phyloP scores from a whole-genome alignment of 2,329 filamentous ascomycete species.

The Talaromyces albobiverticillius region DNA sequence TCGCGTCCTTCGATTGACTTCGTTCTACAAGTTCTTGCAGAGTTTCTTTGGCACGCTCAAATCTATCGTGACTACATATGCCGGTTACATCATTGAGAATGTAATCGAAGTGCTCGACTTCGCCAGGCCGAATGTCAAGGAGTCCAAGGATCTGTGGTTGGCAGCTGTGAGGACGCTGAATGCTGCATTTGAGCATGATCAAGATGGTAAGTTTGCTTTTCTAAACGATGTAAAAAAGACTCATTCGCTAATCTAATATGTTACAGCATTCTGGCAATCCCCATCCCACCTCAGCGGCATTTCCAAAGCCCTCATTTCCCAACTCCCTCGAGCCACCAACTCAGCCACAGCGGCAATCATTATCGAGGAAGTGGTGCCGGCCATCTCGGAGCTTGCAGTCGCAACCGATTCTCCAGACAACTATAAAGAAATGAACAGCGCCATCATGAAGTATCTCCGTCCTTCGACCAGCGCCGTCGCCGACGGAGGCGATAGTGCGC shows the following conservation, averaged over 20 bases:
- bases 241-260: conserved; percentile 16
- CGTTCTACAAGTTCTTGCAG: conserved; percentile 76
- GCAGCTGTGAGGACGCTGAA: conserved; percentile 69
- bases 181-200: conserved; percentile 80
- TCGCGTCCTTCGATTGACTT: conserved; percentile 63
- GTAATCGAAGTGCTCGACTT: conserved; percentile 61
- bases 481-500: conserved; percentile 55
- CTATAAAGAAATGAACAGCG: conserved; percentile 81
- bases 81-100: conserved; percentile 77
- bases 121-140: conserved; percentile 38
- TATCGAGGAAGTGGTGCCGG: conserved; percentile 61
- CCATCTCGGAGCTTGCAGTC: conserved; percentile 74
- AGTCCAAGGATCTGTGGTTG: conserved; percentile 62
- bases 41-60: conserved; percentile 82
- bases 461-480: conserved; percentile 41
- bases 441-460: conserved; percentile 74
- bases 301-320: conserved; percentile 65
- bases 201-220: conserved; percentile 58
- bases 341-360: conserved; percentile 46
- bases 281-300: conserved; percentile 80
- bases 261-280: conserved; percentile 80
- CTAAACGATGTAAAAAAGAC: too few species aligned
- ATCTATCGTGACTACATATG: conserved; percentile 91
- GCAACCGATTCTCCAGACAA: conserved; percentile 83
- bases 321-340: conserved; percentile 53